Evolutionary conservation across 208 protist genomes (phyloP).

Genomic region (Crithidia expoeki): DNA sequence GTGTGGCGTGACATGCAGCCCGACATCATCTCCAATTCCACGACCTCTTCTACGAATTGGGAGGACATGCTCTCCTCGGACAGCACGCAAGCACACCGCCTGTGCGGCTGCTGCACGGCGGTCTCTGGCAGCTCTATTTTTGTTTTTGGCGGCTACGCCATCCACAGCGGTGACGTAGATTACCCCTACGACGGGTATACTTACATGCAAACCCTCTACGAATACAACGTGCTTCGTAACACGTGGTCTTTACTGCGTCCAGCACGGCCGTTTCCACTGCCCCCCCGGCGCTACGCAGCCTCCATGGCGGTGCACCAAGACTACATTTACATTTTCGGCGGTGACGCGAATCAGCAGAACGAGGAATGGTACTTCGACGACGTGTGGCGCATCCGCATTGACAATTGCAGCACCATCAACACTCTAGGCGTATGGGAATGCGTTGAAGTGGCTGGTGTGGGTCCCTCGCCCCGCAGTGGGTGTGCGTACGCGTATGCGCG

Average conservation of each 20-base stretch:
- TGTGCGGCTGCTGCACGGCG: constrained; percentile 64
- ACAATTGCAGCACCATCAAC: background rate
- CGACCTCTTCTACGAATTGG: background rate
- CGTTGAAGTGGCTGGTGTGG: constrained; percentile 22
- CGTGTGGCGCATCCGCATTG: constrained; percentile 66
- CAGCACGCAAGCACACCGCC: background rate
- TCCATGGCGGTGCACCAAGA: constrained; percentile 54
- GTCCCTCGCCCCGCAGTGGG: constrained; percentile 68
- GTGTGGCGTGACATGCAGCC: constrained; percentile 57
- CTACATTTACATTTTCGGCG: constrained; percentile 73
- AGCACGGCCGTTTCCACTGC: constrained; percentile 7
- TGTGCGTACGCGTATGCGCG: constrained; percentile 44
- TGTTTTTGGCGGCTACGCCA: constrained; percentile 65
- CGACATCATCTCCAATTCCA: background rate
- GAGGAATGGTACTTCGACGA: constrained; percentile 67
- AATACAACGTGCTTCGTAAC: constrained; percentile 49
- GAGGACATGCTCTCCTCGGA: background rate
- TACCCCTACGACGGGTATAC: constrained; percentile 4
- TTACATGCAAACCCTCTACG: constrained; percentile 62
- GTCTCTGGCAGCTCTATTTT: constrained; percentile 62
- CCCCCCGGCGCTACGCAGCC: constrained; percentile 57
- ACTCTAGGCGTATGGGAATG: constrained; percentile 22
- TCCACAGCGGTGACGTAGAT: background rate
- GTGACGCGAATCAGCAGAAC: constrained; percentile 58
- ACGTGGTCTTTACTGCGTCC: constrained; percentile 31